Percentiles rank a stretch among this genome's conserved stretches.
These are phyloP conservation scores for Calonectria honghensis DNA, from an alignment of 2,329 filamentous ascomycete species.

Conservation along the genomic window DNA sequence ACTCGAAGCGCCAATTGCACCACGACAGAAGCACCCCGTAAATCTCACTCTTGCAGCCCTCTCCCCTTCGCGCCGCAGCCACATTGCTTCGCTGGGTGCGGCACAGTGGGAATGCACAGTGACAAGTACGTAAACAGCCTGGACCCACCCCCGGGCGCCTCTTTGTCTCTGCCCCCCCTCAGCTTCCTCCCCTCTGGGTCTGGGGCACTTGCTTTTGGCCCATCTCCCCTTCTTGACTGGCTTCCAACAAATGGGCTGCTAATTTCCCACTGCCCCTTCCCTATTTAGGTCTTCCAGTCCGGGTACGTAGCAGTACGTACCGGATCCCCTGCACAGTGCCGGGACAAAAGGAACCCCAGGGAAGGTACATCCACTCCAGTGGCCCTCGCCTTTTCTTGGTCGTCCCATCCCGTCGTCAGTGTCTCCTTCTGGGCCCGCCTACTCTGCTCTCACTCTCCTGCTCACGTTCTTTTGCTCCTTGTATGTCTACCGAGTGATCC, in stretches of 20 bases:
- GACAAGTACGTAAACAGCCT: conserved; percentile 30
- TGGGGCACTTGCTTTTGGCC: conserved; percentile 35
- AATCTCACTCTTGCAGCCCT: conserved; percentile 13
- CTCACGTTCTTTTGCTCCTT: conserved; percentile 31
- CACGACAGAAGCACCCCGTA: neutral
- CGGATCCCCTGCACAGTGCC: conserved; percentile 35
- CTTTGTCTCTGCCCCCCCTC: conserved; percentile 21
- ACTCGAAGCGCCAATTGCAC: neutral
- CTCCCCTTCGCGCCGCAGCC: conserved; percentile 1
- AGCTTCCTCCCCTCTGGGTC: conserved; percentile 29
- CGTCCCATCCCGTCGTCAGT: conserved; percentile 44
- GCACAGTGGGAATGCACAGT: conserved; percentile 22
- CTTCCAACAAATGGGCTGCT: conserved; percentile 43
- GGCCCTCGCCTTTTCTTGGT: conserved; percentile 38
- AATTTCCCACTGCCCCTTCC: conserved; percentile 51
- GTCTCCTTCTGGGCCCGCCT: conserved; percentile 41
- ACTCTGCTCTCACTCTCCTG: conserved; percentile 35
- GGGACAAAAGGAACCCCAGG: conserved; percentile 13
- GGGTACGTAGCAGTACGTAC: conserved; percentile 28
- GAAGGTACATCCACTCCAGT: conserved; percentile 36
- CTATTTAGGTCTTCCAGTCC: conserved; percentile 46
- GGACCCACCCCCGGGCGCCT: conserved; percentile 38
- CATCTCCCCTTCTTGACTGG: conserved; percentile 32
- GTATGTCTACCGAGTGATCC: conserved; percentile 32
- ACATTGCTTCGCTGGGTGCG: neutral